Evolutionary conservation across 441 rosid genomes (phyloP).

Genomic region (Pelargonium citronellum): DNA sequence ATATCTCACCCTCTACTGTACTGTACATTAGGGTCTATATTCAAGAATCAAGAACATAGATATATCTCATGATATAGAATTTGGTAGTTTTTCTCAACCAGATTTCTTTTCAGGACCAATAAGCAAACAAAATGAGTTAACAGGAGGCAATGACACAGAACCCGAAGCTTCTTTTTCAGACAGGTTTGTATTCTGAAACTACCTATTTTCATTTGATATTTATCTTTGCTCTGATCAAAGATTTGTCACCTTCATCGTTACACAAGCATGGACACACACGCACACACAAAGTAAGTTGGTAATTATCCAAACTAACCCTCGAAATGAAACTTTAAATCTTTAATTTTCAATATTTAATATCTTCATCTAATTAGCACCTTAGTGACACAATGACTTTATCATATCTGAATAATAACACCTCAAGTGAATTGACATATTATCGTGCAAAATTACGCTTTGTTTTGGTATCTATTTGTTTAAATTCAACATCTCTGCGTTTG

Average conservation of each 20-base stretch:
- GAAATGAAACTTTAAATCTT: neutral
- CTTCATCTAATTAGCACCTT: too few species aligned
- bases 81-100: slow-evolving; percentile 31
- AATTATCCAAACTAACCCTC: neutral
- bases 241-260: neutral
- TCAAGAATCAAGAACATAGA: slow-evolving; percentile 27
- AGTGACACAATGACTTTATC: neutral
- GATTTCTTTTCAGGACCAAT: slow-evolving; percentile 37
- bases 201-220: neutral
- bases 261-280: neutral
- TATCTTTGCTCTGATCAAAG: neutral
- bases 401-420: neutral
- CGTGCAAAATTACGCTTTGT: too few species aligned
- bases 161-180: slow-evolving; percentile 37
- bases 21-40: too few species aligned
- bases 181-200: slow-evolving; percentile 32
- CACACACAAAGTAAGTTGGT: neutral
- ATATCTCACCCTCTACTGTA: slow-evolving; percentile 24
- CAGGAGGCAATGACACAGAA: slow-evolving; percentile 22
- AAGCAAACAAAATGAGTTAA: slow-evolving; percentile 30
- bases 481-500: neutral
- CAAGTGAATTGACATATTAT: neutral
- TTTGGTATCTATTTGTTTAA: neutral
- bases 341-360: neutral
- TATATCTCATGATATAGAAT: slow-evolving; percentile 30